phyloP scores from a whole-genome alignment of 352 stramenopile species.

The Thraustochytrium sp. region DNA sequence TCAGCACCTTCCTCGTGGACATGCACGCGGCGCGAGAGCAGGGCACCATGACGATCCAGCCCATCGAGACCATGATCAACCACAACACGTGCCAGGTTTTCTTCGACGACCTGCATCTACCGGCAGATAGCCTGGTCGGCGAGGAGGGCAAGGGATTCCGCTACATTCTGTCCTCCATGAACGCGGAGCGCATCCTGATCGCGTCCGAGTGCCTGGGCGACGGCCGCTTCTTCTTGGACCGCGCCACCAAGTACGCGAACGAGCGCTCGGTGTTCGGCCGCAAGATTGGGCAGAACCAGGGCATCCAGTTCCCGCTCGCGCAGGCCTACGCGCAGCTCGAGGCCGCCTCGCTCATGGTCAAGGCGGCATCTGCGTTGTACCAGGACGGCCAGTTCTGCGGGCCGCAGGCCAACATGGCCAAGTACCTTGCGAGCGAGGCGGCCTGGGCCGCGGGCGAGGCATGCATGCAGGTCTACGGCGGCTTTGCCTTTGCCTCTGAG shows the following conservation, averaged over 20 bases:
- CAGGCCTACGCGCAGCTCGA: slow-evolving; percentile 30
- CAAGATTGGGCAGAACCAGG: slow-evolving; percentile 39
- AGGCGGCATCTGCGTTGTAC: slow-evolving; percentile 30
- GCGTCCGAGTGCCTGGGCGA: slow-evolving; percentile 40
- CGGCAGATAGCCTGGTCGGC: neutral
- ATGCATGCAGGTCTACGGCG: slow-evolving; percentile 38
- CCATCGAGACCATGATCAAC: slow-evolving; percentile 45
- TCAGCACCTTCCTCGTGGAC: slow-evolving; percentile 40
- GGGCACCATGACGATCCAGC: neutral
- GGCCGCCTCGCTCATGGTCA: slow-evolving; percentile 32
- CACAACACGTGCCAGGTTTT: slow-evolving; percentile 41
- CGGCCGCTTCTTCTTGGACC: slow-evolving; percentile 38
- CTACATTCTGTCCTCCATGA: slow-evolving; percentile 43
- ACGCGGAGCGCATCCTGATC: slow-evolving; percentile 41
- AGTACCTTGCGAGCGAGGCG: slow-evolving; percentile 27
- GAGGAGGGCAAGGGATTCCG: slow-evolving; percentile 22
- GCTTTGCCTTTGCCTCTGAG: slow-evolving; percentile 44
- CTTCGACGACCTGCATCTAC: slow-evolving; percentile 23
- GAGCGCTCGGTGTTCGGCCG: slow-evolving; percentile 35
- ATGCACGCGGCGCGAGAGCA: neutral
- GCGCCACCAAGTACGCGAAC: slow-evolving; percentile 18
- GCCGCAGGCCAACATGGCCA: slow-evolving; percentile 41
- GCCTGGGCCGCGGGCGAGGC: slow-evolving; percentile 29
- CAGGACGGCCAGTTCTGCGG: neutral
- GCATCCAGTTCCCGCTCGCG: slow-evolving; percentile 41